phyloP scores from a whole-genome alignment of 306 rosid genomes.

The Sphenostylis stenocarpa region DNA sequence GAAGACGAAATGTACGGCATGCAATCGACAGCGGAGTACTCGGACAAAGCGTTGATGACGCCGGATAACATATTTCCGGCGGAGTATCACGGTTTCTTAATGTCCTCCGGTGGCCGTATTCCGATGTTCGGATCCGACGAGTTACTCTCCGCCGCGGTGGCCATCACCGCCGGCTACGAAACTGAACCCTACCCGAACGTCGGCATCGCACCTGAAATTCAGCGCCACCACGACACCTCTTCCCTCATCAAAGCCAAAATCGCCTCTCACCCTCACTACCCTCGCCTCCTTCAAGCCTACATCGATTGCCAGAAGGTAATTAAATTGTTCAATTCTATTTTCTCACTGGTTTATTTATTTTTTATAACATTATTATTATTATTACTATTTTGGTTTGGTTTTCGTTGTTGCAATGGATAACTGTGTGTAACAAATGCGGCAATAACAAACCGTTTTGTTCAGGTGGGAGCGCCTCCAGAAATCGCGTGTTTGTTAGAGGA shows the following conservation, averaged over 20 bases:
- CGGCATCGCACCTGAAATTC: slow-evolving; percentile 37
- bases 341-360: background rate
- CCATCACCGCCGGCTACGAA: slow-evolving; percentile 5
- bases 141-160: slow-evolving; percentile 48
- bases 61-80: slow-evolving; percentile 69
- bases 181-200: slow-evolving; percentile 25
- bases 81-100: slow-evolving; percentile 57
- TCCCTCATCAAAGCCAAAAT: slow-evolving; percentile 65
- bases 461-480: slow-evolving; percentile 94
- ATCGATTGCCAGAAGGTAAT: slow-evolving; percentile 87
- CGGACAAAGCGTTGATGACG: slow-evolving; percentile 63
- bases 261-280: slow-evolving; percentile 79
- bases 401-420: background rate
- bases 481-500: slow-evolving; percentile 63
- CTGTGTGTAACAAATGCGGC: background rate
- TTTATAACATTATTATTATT: no score
- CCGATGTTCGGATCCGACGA: slow-evolving; percentile 74
- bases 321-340: background rate
- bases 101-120: slow-evolving; percentile 42
- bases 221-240: slow-evolving; percentile 46
- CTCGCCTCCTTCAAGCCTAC: slow-evolving; percentile 77
- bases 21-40: slow-evolving; percentile 49
- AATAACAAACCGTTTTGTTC: background rate
- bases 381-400: background rate
- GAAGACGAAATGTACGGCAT: slow-evolving; percentile 79